A percentile compares a stretch with the other conserved stretches of the same genome.
Evolutionary conservation across 257 asterid species (phyloP).

Genomic region (Nicotiana benthamiana): DNA sequence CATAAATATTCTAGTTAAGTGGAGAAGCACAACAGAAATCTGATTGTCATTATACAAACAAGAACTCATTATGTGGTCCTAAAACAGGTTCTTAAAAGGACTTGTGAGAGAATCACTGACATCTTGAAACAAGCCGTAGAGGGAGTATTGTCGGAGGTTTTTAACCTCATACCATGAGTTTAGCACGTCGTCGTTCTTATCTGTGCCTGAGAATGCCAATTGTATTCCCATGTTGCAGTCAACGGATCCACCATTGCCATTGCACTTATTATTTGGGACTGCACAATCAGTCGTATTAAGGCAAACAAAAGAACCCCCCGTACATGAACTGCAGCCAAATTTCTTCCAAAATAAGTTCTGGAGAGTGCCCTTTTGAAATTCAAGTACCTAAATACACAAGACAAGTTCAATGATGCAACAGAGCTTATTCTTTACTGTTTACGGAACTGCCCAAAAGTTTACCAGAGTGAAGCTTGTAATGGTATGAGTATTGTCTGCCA

Average conservation of each 20-base stretch:
- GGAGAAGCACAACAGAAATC: background rate
- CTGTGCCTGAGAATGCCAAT: conserved; percentile 80
- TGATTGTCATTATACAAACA: background rate
- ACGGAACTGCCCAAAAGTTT: background rate
- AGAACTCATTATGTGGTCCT: conserved; percentile 7
- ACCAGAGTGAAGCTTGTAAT: conserved; percentile 86
- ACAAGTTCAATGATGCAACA: background rate
- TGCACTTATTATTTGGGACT: conserved; percentile 45
- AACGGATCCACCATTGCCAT: conserved; percentile 47
- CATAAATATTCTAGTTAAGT: background rate
- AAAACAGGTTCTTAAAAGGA: conserved; percentile 51
- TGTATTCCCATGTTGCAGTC: conserved; percentile 65
- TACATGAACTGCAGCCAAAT: conserved; percentile 65
- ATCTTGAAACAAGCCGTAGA: conserved; percentile 48
- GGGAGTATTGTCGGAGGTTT: conserved; percentile 73
- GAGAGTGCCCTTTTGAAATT: conserved; percentile 71
- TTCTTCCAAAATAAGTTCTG: conserved; percentile 81
- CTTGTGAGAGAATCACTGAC: conserved; percentile 40
- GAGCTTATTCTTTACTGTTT: background rate
- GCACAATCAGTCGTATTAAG: conserved; percentile 83
- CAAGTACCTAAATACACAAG: conserved; percentile 52
- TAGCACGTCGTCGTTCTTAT: conserved; percentile 55
- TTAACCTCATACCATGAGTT: conserved; percentile 92
- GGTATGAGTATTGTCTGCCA: conserved; percentile 51
- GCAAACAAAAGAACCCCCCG: conserved; percentile 49